These are phyloP conservation scores for Sclerotinia glacialis DNA, from an alignment of 2,329 filamentous ascomycete genomes.

Conservation along the genomic window DNA sequence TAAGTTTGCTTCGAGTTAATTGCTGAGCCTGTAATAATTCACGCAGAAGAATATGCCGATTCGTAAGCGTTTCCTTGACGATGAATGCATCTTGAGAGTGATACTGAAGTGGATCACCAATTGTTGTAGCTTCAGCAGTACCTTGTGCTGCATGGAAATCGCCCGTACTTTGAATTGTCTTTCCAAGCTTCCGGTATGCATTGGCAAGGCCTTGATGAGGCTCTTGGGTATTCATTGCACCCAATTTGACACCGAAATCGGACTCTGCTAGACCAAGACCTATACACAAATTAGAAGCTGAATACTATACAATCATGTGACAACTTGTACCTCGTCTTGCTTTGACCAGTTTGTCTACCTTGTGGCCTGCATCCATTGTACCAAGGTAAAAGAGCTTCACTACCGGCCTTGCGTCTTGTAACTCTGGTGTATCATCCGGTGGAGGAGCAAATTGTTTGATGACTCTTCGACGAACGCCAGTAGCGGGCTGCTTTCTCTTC, in stretches of 20 bases:
- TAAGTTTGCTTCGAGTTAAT: constrained; percentile 74
- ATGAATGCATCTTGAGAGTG: constrained; percentile 95
- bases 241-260: constrained; percentile 88
- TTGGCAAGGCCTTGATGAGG: constrained; percentile 82
- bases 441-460: constrained; percentile 98
- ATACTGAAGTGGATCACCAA: constrained; percentile 91
- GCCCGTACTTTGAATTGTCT: constrained; percentile 86
- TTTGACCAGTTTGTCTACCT: constrained; percentile 92
- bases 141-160: constrained; percentile 96
- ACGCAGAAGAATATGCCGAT: constrained; percentile 91
- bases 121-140: constrained; percentile 90
- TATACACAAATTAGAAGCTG: constrained; percentile 45
- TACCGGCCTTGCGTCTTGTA: constrained; percentile 81
- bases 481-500: constrained; percentile 93
- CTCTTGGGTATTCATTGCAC: constrained; percentile 83
- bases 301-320: constrained; percentile 22
- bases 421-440: constrained; percentile 92
- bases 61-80: constrained; percentile 96
- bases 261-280: constrained; percentile 88
- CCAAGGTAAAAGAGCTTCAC: constrained; percentile 96
- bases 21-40: constrained; percentile 92
- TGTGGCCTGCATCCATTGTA: constrained; percentile 95
- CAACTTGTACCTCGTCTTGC: constrained; percentile 70
- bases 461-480: constrained; percentile 89
- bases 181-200: constrained; percentile 92